A percentile compares a stretch with the other conserved stretches of the same genome.
Evolutionary conservation across 2,329 filamentous ascomycete species (phyloP).

Genomic region (Aspergillus udagawae): DNA sequence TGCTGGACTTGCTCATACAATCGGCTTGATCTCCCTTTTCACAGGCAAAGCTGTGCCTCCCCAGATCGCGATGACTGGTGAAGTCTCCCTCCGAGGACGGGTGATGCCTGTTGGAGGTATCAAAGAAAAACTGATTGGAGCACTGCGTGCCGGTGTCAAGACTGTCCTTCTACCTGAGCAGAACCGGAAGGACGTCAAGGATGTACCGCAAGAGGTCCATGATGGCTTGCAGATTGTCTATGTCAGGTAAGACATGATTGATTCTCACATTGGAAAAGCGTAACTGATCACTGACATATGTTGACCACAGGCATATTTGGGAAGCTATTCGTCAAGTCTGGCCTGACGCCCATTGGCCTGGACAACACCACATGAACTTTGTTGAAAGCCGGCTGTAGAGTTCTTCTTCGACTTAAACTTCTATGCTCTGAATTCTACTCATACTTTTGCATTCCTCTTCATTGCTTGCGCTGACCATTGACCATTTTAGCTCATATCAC

Average conservation of each 20-base stretch:
- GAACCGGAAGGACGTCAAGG: conserved; percentile 88
- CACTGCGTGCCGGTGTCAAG: conserved; percentile 87
- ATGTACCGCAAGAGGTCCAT: conserved; percentile 85
- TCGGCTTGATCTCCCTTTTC: conserved; percentile 89
- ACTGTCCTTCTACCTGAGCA: conserved; percentile 82
- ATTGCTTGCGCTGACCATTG: neutral
- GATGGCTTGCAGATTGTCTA: conserved; percentile 83
- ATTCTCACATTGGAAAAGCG: neutral
- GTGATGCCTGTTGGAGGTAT: conserved; percentile 95
- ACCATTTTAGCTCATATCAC: neutral
- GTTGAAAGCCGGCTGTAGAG: conserved; percentile 74
- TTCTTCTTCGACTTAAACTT: conserved; percentile 1
- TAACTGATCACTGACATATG: conserved; percentile 13
- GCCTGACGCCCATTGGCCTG: conserved; percentile 84
- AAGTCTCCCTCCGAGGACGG: conserved; percentile 75
- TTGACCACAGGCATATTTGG: conserved; percentile 71
- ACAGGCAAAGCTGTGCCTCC: conserved; percentile 80
- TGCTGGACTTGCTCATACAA: conserved; percentile 88
- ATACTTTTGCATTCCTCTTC: conserved; percentile 13
- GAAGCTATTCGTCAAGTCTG: conserved; percentile 87
- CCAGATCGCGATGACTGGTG: conserved; percentile 89
- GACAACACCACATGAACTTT: conserved; percentile 63
- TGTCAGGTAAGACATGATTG: conserved; percentile 63
- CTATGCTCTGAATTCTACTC: neutral
- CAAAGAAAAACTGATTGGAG: conserved; percentile 97